These are phyloP conservation scores for Dendrostoma leiphaemia DNA, from an alignment of 2,329 filamentous ascomycete species.

Conservation along the genomic window DNA sequence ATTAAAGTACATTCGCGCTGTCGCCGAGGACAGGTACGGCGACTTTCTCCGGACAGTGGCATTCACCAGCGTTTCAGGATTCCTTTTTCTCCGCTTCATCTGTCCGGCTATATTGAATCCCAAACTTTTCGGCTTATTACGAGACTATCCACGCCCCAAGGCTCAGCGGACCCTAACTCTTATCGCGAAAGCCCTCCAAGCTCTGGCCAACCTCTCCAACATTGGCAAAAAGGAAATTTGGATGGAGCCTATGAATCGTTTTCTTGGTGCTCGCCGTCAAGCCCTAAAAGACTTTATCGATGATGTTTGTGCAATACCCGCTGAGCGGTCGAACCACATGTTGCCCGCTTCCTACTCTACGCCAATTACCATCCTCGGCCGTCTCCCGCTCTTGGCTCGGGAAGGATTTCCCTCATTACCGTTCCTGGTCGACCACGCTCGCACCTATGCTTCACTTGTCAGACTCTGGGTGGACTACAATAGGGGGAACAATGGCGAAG, in stretches of 20 bases:
- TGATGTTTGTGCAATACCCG: slow-evolving; percentile 77
- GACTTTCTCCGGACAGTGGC: slow-evolving; percentile 86
- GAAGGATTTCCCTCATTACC: slow-evolving; percentile 93
- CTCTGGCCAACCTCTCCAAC: slow-evolving; percentile 82
- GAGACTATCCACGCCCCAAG: slow-evolving; percentile 77
- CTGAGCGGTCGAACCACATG: slow-evolving; percentile 61
- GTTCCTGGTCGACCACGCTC: slow-evolving; percentile 85
- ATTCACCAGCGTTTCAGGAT: slow-evolving; percentile 93
- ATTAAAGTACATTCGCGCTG: slow-evolving; percentile 86
- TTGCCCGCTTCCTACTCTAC: slow-evolving; percentile 87
- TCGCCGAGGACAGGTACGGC: slow-evolving; percentile 91
- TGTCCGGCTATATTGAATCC: slow-evolving; percentile 95
- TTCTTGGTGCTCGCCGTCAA: slow-evolving; percentile 71
- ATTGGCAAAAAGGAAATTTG: slow-evolving; percentile 96
- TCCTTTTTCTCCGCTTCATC: slow-evolving; percentile 91
- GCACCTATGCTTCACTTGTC: slow-evolving; percentile 80
- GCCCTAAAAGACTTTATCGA: slow-evolving; percentile 88
- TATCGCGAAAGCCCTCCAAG: slow-evolving; percentile 89
- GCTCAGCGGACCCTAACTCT: slow-evolving; percentile 87
- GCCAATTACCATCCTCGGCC: slow-evolving; percentile 82
- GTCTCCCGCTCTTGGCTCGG: slow-evolving; percentile 74
- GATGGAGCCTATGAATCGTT: slow-evolving; percentile 98
- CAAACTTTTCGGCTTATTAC: slow-evolving; percentile 83
- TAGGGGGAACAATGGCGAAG: slow-evolving; percentile 29
- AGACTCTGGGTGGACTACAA: slow-evolving; percentile 72